Evolutionary conservation across 306 rosid genomes (phyloP), one percentile per base, ranked within the genome.

Genomic region (Lathyrus tuberosus): DNA sequence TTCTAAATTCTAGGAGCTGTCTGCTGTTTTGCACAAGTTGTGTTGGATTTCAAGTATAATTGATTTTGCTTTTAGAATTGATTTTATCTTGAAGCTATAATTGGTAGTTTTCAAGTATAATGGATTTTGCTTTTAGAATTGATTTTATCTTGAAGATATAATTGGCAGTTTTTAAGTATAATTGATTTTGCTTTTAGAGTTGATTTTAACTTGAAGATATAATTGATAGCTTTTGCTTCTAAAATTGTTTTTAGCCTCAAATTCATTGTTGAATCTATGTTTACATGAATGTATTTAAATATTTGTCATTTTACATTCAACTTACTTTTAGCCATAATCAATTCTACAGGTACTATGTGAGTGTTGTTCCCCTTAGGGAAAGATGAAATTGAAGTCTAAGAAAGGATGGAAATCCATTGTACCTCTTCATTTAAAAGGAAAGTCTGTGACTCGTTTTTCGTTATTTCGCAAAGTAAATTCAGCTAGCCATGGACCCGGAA

Each of bases 401-500:
- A 84, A 87, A 77, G 87, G 89, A 44, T 94, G 92, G 99, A 94
- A 85, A 81, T 73, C 96, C 67, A 44, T 86, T 35, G 77, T 83
- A 15, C 89, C 97, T 7, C 83, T 86, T 69, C 89, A 75, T 75
- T 80, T 84, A 84, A 95, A 92, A 82, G 84, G 90, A 49, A 95
- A 95, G 83, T 79, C 60, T 1, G 80, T 82, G 2, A 77, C 83
- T 38, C 81, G 86, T 6, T 95, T 91, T 82, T 87, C 91, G 67
- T 33, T 89, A 46, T 91, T 87, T 82, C 85, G 95, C 49, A 91
- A 85, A 78, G 75, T 80, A 18, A 89, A 84, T 75, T 84, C 96
- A 6, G 83, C 83, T 66, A 65, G 77, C 74, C 57, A 70, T 74
- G 85, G 92, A 74, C 88, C 88, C 0, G 86, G 91, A 44, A 86